phyloP scores from a whole-genome alignment of 306 rosid genomes.

The Ormosia emarginata region DNA sequence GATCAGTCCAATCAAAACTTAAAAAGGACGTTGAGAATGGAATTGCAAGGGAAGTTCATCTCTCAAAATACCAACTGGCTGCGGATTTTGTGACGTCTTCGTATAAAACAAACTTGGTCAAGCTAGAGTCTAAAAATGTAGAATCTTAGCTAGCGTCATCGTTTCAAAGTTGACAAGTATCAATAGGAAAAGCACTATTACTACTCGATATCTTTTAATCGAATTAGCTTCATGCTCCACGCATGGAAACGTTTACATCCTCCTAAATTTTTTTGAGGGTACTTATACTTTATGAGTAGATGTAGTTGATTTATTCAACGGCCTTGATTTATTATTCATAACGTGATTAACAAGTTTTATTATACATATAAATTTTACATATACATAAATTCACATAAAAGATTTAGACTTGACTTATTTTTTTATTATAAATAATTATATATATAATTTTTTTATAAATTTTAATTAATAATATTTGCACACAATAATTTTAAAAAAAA shows the following conservation, averaged over 20 bases:
- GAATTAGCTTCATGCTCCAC: not conserved
- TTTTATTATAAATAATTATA: too few species aligned
- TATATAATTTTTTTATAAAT: too few species aligned
- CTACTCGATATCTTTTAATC: not conserved
- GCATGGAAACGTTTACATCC: too few species aligned
- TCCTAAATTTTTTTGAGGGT: too few species aligned
- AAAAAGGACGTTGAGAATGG: not conserved
- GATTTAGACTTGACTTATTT: too few species aligned
- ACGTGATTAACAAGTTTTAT: too few species aligned
- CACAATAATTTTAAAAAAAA: not conserved
- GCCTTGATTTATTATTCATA: too few species aligned
- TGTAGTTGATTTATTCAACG: too few species aligned
- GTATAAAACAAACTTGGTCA: not conserved
- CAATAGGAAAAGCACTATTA: slow-evolving; percentile 25
- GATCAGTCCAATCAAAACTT: not conserved
- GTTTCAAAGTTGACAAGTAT: slow-evolving; percentile 1
- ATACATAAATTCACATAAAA: too few species aligned
- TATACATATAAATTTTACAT: too few species aligned
- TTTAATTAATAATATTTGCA: too few species aligned
- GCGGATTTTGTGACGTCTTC: not conserved
- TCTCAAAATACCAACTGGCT: not conserved
- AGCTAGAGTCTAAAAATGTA: not conserved
- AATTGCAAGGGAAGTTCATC: not conserved
- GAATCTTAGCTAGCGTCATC: not conserved
- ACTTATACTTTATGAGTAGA: too few species aligned